phyloP scores from a whole-genome alignment of 202 grass and related monocot genomes.

The Brachypodium distachyon region DNA sequence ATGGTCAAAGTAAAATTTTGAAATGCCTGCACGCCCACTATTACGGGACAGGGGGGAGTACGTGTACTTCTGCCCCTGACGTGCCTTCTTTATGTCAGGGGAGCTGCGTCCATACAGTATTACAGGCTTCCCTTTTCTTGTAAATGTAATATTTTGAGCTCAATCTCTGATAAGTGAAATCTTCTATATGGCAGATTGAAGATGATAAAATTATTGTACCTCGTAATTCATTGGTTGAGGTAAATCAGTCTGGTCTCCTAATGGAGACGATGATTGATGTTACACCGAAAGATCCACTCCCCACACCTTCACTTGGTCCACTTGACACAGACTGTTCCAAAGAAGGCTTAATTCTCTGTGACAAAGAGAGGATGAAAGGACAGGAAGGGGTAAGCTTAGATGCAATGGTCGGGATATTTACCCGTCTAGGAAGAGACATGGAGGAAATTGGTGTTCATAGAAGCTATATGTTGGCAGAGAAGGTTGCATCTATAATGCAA shows the following conservation, averaged over 20 bases:
- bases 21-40: too few relatives aligned
- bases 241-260: conserved; percentile 95
- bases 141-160: neutral
- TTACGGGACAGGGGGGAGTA: too few relatives aligned
- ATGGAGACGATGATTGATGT: conserved; percentile 98
- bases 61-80: too few relatives aligned
- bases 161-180: neutral
- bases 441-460: conserved; percentile 74
- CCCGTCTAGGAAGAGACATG: conserved; percentile 85
- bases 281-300: conserved; percentile 79
- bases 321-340: conserved; percentile 58
- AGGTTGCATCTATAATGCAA: conserved; percentile 85
- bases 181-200: conserved; percentile 45
- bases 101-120: too few relatives aligned
- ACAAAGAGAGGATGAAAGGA: conserved; percentile 85
- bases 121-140: too few relatives aligned
- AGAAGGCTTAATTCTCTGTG: conserved; percentile 87
- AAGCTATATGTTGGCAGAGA: conserved; percentile 83
- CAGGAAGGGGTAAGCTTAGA: conserved; percentile 93
- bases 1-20: too few relatives aligned
- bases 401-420: conserved; percentile 83
- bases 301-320: conserved; percentile 67
- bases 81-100: too few relatives aligned
- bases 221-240: conserved; percentile 77
- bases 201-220: conserved; percentile 95